phyloP scores from a whole-genome alignment of 2,329 filamentous ascomycete genomes.

The Nothophoma quercina region DNA sequence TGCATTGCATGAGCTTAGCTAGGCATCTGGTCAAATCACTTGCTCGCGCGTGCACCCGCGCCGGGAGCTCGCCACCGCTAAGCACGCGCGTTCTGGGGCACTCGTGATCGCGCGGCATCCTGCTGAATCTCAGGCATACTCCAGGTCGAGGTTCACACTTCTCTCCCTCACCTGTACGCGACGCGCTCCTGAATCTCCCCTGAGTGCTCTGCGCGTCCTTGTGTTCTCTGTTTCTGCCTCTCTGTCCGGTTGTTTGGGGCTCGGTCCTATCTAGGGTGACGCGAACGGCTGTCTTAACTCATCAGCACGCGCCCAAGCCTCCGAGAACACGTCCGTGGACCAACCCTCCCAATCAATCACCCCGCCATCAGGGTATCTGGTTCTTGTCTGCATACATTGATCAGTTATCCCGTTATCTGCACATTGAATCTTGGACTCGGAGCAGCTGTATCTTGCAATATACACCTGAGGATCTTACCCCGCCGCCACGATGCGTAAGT shows the following conservation, averaged over 20 bases:
- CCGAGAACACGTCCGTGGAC: slow-evolving; percentile 23
- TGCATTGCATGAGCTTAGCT: slow-evolving; percentile 28
- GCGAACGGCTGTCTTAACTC: slow-evolving; percentile 15
- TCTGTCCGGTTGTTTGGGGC: slow-evolving; percentile 10
- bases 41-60: slow-evolving; percentile 19
- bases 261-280: slow-evolving; percentile 12
- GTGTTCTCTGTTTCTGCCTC: slow-evolving; percentile 7
- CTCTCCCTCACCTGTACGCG: slow-evolving; percentile 20
- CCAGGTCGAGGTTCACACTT: slow-evolving; percentile 16
- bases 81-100: slow-evolving; percentile 28
- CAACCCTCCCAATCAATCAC: slow-evolving; percentile 14
- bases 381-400: slow-evolving; percentile 6
- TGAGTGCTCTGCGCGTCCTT: slow-evolving; percentile 13
- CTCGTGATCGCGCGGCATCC: slow-evolving; percentile 32
- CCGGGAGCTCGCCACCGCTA: slow-evolving; percentile 21
- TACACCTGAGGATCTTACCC: slow-evolving; percentile 26
- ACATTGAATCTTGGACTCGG: slow-evolving; percentile 2
- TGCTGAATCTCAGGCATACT: slow-evolving; percentile 25
- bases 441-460: slow-evolving; percentile 14
- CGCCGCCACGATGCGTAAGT: slow-evolving; percentile 33
- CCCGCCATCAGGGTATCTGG: slow-evolving; percentile 19
- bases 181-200: slow-evolving; percentile 25
- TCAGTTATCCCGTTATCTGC: neutral
- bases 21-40: slow-evolving; percentile 18
- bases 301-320: slow-evolving; percentile 28